Evolutionary conservation across 1,284 basidiomycete species (phyloP), one percentile per base, ranked within the genome.

Genomic region (Schizophyllum amplum): DNA sequence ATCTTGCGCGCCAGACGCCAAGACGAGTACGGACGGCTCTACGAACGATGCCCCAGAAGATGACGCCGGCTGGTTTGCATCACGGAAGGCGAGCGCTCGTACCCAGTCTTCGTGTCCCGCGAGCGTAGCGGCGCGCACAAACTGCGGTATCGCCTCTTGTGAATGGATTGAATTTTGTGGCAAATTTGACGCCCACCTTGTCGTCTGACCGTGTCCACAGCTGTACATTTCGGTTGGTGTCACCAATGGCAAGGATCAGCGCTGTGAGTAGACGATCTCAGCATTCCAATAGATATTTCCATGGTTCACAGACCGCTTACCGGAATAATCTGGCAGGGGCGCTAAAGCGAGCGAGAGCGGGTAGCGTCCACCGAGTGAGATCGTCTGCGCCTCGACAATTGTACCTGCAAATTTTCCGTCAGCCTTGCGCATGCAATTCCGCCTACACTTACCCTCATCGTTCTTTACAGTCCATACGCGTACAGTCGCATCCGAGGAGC

Each of bases 81-180:
- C 50, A 24, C 78, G 78, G 69, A 97, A 92, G 1, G 86, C 78
- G 24, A 98, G 78, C 59, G 83, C 80, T 60, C 88, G 84, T 53
- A 97, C 79, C 94, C 94, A 98, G 68, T 98, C 94, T 75, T 96
- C 90, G 66, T 98, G 94, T 0, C 94, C 94, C 33, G 90, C 79
- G 33, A 98, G 78, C 0, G 79, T 75, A 4, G 78, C 79, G 21
- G 82, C 78, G 56, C 70, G 74, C 20, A 84, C 73, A 66, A 86
- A 86, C 85, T 88, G 60, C 22, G 13, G 21, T 27, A 20, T 42
- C 23, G n/a, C 47, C 55, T 27, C 27, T 54, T 25, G 17, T 24
- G 56, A 47, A 49, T 23, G 52, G 53, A 55, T n/a, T 47, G 54
- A 20, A 26, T 22, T 17, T 33, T 27, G 53, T 26, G 42, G 49